phyloP scores from a whole-genome alignment of 1,284 basidiomycete genomes.

The Veloboletus limbatus region DNA sequence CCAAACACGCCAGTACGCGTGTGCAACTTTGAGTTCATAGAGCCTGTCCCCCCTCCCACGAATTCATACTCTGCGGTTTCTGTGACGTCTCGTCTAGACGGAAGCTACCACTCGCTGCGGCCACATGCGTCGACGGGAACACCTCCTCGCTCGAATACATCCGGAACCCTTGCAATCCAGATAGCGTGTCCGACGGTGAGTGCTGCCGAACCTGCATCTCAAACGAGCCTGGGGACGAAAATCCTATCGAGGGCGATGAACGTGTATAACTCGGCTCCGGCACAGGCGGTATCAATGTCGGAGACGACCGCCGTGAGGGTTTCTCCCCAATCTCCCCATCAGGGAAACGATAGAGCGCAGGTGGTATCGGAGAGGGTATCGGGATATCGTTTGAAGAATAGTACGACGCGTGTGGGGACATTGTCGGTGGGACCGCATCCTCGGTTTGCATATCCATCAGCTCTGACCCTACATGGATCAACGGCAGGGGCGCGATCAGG shows the following conservation, averaged over 20 bases:
- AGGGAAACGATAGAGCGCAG: constrained; percentile 46
- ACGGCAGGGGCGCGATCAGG: background rate
- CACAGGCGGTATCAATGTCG: constrained; percentile 6
- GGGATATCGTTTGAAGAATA: constrained; percentile 71
- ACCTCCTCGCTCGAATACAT: constrained; percentile 5
- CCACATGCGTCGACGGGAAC: constrained; percentile 1
- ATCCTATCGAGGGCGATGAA: background rate
- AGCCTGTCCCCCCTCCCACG: constrained; percentile 45
- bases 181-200: constrained; percentile 21
- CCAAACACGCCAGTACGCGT: background rate
- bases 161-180: constrained; percentile 15
- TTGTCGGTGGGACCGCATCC: background rate
- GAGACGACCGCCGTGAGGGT: constrained; percentile 4
- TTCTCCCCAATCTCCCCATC: constrained; percentile 38
- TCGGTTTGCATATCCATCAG: constrained; percentile 1
- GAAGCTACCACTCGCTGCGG: constrained; percentile 1
- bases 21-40: constrained; percentile 36
- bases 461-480: constrained; percentile 18
- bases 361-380: constrained; percentile 55
- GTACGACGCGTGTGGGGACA: constrained; percentile 46
- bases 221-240: constrained; percentile 35
- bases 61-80: constrained; percentile 34
- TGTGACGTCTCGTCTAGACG: constrained; percentile 15
- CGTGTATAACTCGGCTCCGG: constrained; percentile 6
- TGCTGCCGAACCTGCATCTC: constrained; percentile 53